Evolutionary conservation across 2,329 filamentous ascomycete genomes (phyloP), one percentile per base, ranked within the genome.

Genomic region (Pseudofabraea citricarpa): DNA sequence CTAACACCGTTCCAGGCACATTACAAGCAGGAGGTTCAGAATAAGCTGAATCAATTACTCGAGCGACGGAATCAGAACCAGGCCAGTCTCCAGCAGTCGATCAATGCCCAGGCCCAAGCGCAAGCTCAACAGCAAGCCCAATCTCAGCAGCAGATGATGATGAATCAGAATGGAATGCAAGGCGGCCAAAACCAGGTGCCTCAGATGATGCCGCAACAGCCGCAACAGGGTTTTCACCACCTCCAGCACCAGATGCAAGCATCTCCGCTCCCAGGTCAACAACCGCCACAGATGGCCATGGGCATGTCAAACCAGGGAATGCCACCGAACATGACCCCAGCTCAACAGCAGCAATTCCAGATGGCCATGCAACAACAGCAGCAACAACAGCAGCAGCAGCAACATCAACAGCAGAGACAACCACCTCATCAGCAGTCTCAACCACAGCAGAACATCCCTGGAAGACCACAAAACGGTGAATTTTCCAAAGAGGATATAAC

Each of bases 171-270:
- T 44, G 56, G 56, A 5, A 70, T 77, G 65, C 72, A 73, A 46
- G 67, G 65, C 10, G n/a, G n/a, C n/a, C n/a, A n/a, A n/a, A n/a
- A n/a, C n/a, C 70, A 75, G 49, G 72, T 79, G 65, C 67, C 69
- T 29, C 69, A 76, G 26, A 69, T 68, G 10, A 52, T 55, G 43
- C 70, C 75, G 61, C 58, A 57, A 41, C 74, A 74, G 53, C 67
- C 65, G 6, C 77, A 75, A 47, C 75, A 72, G 52, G 71, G 68
- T 1, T 81, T 82, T 45, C 77, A 77, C 48, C 71, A 75, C 37
- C 67, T 81, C 26, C 77, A 79, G 46, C 76, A 78, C 43, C 74
- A 70, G 43, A 78, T 79, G 74, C 77, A 81, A 53, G 63, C 70
- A 4, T 69, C 73, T 1, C 71, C 70, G 27, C 69, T 79, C 19